Evolutionary conservation across 345 rosid species (phyloP).

Genomic region (Gossypium ekmanianum): DNA sequence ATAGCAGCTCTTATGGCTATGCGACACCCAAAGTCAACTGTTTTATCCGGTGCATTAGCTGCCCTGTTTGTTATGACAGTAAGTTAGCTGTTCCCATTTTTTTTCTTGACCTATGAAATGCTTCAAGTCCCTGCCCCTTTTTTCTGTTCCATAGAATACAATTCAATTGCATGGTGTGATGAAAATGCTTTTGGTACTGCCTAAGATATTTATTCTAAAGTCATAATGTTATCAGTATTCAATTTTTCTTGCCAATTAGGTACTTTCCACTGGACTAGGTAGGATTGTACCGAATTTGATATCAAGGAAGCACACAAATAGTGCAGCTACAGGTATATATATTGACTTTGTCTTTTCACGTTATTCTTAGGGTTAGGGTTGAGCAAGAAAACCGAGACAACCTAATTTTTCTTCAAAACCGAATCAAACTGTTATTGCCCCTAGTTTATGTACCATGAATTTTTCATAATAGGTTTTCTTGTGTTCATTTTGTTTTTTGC

Average conservation of each 20-base stretch:
- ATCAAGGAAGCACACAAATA: slow-evolving; percentile 97
- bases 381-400: too few relatives aligned
- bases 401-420: too few relatives aligned
- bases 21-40: slow-evolving; percentile 97
- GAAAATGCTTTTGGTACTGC: slow-evolving; percentile 6
- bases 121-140: neutral
- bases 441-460: neutral
- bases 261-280: slow-evolving; percentile 98
- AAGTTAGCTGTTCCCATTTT: slow-evolving; percentile 27
- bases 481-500: neutral
- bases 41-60: slow-evolving; percentile 84
- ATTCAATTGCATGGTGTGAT: slow-evolving; percentile 3
- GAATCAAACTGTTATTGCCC: too few relatives aligned
- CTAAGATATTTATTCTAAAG: neutral
- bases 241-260: slow-evolving; percentile 42
- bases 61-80: slow-evolving; percentile 98
- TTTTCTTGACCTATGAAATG: neutral
- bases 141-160: slow-evolving; percentile 3
- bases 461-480: neutral
- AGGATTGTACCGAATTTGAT: slow-evolving; percentile 98
- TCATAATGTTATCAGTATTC: slow-evolving; percentile 12
- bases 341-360: neutral
- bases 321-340: slow-evolving; percentile 85
- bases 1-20: slow-evolving; percentile 99
- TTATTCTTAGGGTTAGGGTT: too few relatives aligned